A percentile compares a stretch with the other conserved stretches of the same genome.
phyloP scores from a whole-genome alignment of 139 green algal genomes.

The Gonium pectorale region DNA sequence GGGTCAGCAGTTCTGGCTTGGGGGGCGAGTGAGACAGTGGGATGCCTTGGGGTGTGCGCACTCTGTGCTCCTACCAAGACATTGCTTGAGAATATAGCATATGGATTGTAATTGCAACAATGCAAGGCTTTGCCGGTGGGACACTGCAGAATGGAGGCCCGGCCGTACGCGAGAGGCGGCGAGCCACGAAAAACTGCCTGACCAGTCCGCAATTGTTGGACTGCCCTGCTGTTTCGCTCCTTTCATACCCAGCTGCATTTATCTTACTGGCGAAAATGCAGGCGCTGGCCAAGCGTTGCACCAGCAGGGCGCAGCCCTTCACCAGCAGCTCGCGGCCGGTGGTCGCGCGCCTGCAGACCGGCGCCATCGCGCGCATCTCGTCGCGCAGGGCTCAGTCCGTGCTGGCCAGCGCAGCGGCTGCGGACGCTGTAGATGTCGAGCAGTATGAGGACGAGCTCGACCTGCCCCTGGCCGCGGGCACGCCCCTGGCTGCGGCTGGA shows the following conservation, averaged over 20 bases:
- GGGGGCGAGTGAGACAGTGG: no score
- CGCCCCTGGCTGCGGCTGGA: background rate
- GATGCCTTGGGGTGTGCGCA: no score
- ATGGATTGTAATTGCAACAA: no score
- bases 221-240: background rate
- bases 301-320: slow-evolving; percentile 49
- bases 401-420: background rate
- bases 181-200: no score
- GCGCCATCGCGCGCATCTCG: background rate
- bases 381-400: background rate
- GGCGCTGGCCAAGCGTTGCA: slow-evolving; percentile 17
- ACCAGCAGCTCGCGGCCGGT: slow-evolving; percentile 45
- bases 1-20: no score
- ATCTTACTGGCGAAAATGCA: slow-evolving; percentile 39
- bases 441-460: slow-evolving; percentile 56
- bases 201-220: no score
- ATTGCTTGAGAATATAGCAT: no score
- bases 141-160: no score
- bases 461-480: slow-evolving; percentile 2
- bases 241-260: background rate
- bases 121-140: no score
- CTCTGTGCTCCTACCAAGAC: no score
- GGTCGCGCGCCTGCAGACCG: slow-evolving; percentile 30
- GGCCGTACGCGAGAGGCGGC: no score
- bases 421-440: slow-evolving; percentile 17